A percentile compares a stretch with the other conserved stretches of the same genome.
phyloP scores from a whole-genome alignment of 805 yeast genomes.

The Candida chilensis region DNA sequence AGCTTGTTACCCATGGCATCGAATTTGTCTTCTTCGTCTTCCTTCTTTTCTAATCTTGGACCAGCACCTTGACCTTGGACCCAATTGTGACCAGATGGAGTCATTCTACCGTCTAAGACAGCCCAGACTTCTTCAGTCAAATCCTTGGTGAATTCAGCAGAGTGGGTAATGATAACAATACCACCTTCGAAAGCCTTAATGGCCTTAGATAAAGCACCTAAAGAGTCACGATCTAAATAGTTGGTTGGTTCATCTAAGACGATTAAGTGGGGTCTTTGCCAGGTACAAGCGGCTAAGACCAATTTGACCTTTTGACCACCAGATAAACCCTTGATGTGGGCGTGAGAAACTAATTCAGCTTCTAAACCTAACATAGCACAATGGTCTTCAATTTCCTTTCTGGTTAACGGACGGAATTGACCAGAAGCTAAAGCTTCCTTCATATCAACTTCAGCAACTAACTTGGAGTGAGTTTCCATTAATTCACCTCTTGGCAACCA shows the following conservation, averaged over 20 bases:
- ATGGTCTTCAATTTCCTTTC: constrained; percentile 99
- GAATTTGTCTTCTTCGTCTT: constrained; percentile 94
- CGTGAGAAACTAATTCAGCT: constrained; percentile 98
- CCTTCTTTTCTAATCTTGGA: constrained; percentile 98
- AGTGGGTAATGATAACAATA: constrained; percentile 98
- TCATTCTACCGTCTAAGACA: constrained; percentile 94
- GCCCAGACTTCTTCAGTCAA: constrained; percentile 99
- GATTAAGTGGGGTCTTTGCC: constrained; percentile 99
- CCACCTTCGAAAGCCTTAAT: constrained; percentile 99
- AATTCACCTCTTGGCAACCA: constrained; percentile 99
- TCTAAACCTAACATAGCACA: constrained; percentile 98
- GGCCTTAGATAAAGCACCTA: constrained; percentile 99
- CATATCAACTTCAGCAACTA: constrained; percentile 99
- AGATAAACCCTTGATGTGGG: constrained; percentile 99
- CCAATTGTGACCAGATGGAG: constrained; percentile 99
- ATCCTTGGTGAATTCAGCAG: constrained; percentile 99
- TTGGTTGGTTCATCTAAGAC: constrained; percentile 99
- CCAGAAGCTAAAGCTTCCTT: constrained; percentile 99
- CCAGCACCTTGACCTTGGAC: constrained; percentile 99
- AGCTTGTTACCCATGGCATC: constrained; percentile 99
- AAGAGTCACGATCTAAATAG: constrained; percentile 98
- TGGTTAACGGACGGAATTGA: constrained; percentile 99
- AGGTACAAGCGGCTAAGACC: constrained; percentile 99
- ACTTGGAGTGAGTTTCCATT: constrained; percentile 93
- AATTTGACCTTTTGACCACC: constrained; percentile 99